Base-by-base conservation (phyloP, 805 yeast genomes). In the Yamadazyma endophytica region DNA sequence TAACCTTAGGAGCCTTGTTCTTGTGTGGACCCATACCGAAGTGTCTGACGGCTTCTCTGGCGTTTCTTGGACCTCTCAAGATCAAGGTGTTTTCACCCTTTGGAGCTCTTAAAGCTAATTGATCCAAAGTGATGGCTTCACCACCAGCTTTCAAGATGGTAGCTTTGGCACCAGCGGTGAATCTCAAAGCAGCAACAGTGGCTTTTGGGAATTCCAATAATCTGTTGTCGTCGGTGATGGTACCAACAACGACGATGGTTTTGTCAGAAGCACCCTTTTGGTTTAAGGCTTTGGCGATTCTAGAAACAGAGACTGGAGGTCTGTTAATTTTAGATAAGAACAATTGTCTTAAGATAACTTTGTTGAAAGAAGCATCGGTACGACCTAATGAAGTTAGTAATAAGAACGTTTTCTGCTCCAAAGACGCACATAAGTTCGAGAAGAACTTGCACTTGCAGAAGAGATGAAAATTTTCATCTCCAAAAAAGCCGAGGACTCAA, bases 11-110 rank as follows among this genome's bases (percentile, higher is more conserved):
- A 64, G 97, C 97, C 87, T 92, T 92, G 77, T 79, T 75, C 82
- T 87, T 87, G 94, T 92, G 98, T 65, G 99, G 99, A 77, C 99
- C 99, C 72, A 90, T 68, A 72, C 99, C 99, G 68, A 92, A 92
- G 84, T 92, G 97, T 79, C 97, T 87, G 61, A 87, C 97, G 61
- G 97, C 97, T 79, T 92, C 97, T 80, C 99, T 87, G 72, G 95
- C 65, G 75, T 76, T 79, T 85, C 97, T 88, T 75, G 97, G 95
- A 71, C 99, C 99, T 79, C 97, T 87, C 68, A 92, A 76, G 62
- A 90, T 74, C 70, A 92, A 74, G 54, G 98, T 92, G 96, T 92
- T 92, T 73, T 86, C 82, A 75, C 99, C 99, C 72, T 89, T 88
- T 73, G 99, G 99, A 69, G 97, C 90, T 75, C 95, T 89, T 62